phyloP scores from a whole-genome alignment of 805 yeast species.

The Starmerella sp. region DNA sequence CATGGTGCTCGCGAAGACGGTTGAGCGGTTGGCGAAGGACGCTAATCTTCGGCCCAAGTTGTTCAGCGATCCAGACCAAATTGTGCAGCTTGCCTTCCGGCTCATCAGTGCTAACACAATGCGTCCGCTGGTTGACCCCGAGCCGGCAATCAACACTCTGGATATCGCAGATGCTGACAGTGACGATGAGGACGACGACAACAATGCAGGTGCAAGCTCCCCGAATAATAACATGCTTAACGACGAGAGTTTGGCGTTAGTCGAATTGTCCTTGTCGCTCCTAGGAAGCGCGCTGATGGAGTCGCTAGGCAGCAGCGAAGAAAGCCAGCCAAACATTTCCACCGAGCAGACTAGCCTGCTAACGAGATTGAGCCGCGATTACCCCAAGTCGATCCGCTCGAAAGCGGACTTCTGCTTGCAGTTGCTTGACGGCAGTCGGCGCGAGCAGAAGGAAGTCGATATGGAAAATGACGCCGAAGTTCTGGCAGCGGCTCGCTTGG shows the following conservation, averaged over 20 bases:
- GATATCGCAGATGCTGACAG: slow-evolving; percentile 14
- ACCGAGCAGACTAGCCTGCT: slow-evolving; percentile 6
- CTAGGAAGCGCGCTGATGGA: slow-evolving; percentile 28
- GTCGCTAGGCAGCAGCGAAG: slow-evolving; percentile 9
- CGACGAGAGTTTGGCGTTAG: slow-evolving; percentile 21
- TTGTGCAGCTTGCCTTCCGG: slow-evolving; percentile 40
- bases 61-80: slow-evolving; percentile 45
- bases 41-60: slow-evolving; percentile 41
- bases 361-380: background rate
- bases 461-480: slow-evolving; percentile 10
- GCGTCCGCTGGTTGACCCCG: background rate
- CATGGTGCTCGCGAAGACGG: slow-evolving; percentile 30
- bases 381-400: slow-evolving; percentile 8
- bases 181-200: slow-evolving; percentile 13
- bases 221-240: slow-evolving; percentile 18
- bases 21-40: slow-evolving; percentile 12
- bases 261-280: slow-evolving; percentile 27
- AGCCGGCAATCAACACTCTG: slow-evolving; percentile 19
- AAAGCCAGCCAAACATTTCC: slow-evolving; percentile 11
- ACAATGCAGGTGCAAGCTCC: slow-evolving; percentile 11
- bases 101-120: slow-evolving; percentile 26
- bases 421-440: slow-evolving; percentile 8
- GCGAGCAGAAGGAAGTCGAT: slow-evolving; percentile 12
- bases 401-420: slow-evolving; percentile 21
- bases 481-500: slow-evolving; percentile 50